These are phyloP conservation scores for Westerdykella aurantiaca DNA, from an alignment of 2,329 filamentous ascomycete genomes.

Conservation along the genomic window DNA sequence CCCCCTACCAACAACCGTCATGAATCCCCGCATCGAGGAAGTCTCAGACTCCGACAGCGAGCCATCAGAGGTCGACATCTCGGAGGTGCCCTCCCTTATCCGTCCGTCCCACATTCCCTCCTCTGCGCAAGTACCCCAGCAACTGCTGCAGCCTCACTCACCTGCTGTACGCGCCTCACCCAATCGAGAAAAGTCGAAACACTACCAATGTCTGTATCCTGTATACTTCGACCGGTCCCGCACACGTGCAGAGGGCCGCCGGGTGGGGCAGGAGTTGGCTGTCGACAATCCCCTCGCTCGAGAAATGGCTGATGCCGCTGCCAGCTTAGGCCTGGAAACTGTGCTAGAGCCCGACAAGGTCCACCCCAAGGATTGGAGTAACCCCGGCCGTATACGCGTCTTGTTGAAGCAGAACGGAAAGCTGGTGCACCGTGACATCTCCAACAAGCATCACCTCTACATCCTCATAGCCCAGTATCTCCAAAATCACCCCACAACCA, in stretches of 20 bases:
- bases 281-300: slow-evolving; percentile 81
- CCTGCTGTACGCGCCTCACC: slow-evolving; percentile 38
- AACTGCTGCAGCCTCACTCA: slow-evolving; percentile 34
- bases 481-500: slow-evolving; percentile 68
- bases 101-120: slow-evolving; percentile 31
- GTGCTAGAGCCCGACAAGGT: slow-evolving; percentile 87
- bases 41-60: slow-evolving; percentile 73
- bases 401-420: slow-evolving; percentile 60
- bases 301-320: slow-evolving; percentile 75
- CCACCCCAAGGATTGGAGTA: slow-evolving; percentile 96
- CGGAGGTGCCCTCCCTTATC: slow-evolving; percentile 65
- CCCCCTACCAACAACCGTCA: slow-evolving; percentile 1
- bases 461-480: slow-evolving; percentile 73
- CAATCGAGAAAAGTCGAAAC: slow-evolving; percentile 56
- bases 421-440: slow-evolving; percentile 48
- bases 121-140: slow-evolving; percentile 21
- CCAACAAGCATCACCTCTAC: slow-evolving; percentile 84
- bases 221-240: slow-evolving; percentile 84
- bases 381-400: slow-evolving; percentile 84
- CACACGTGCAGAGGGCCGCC: slow-evolving; percentile 70
- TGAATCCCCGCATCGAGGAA: slow-evolving; percentile 81
- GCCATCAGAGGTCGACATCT: slow-evolving; percentile 65
- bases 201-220: slow-evolving; percentile 87
- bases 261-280: slow-evolving; percentile 66
- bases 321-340: slow-evolving; percentile 59